Evolutionary conservation across 2,329 filamentous ascomycete species (phyloP).

Genomic region (Fusarium anthophilum): DNA sequence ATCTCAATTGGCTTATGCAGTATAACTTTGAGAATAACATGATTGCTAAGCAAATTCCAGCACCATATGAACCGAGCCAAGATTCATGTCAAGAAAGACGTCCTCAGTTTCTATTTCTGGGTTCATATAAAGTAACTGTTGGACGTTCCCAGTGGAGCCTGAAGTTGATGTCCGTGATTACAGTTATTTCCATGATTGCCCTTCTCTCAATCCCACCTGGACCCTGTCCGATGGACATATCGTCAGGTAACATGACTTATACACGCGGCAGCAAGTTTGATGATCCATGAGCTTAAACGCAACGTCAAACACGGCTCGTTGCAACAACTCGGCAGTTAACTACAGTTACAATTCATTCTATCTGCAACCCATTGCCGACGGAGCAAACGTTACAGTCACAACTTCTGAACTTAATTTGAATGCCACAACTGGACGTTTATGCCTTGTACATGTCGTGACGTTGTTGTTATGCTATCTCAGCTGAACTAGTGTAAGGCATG

Average conservation of each 20-base stretch:
- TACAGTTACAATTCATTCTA: neutral
- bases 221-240: neutral
- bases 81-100: neutral
- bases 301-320: neutral
- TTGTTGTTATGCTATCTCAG: neutral
- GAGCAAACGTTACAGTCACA: neutral
- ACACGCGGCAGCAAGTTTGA: neutral
- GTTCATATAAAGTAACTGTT: neutral
- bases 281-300: neutral
- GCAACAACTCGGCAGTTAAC: neutral
- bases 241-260: neutral
- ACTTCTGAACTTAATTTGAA: neutral
- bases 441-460: neutral
- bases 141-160: neutral
- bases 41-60: neutral
- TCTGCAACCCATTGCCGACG: too few relatives aligned
- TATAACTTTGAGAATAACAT: too few relatives aligned
- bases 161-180: neutral
- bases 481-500: neutral
- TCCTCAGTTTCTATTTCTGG: neutral
- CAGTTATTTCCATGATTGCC: neutral
- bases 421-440: neutral
- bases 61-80: rapidly evolving
- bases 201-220: neutral
- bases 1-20: neutral